Evolutionary conservation across 2,329 filamentous ascomycete genomes (phyloP).

Genomic region (Corynespora cassiicola): DNA sequence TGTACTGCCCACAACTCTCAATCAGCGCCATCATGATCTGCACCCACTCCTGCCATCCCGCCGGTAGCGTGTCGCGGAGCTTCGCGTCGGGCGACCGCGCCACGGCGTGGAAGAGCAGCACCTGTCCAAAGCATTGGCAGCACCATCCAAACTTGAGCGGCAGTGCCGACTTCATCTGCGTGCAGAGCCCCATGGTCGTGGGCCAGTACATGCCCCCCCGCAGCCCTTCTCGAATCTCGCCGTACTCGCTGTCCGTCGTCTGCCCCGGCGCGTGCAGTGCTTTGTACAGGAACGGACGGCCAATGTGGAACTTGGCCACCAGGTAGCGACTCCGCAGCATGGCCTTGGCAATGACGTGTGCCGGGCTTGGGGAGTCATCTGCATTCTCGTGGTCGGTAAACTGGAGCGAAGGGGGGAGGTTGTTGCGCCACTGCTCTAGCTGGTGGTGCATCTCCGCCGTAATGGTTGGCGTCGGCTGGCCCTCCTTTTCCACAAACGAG

Average conservation of each 20-base stretch:
- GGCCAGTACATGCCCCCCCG: constrained; percentile 46
- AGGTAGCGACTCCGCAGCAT: constrained; percentile 47
- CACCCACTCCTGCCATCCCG: constrained; percentile 45
- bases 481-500: constrained; percentile 52
- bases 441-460: constrained; percentile 62
- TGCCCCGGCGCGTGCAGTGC: constrained; percentile 38
- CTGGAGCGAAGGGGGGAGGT: constrained; percentile 57
- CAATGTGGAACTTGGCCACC: constrained; percentile 46
- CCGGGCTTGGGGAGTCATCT: constrained; percentile 37
- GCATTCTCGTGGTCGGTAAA: constrained; percentile 47
- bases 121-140: constrained; percentile 45
- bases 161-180: constrained; percentile 42
- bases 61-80: constrained; percentile 38
- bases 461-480: constrained; percentile 53
- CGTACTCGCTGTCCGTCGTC: constrained; percentile 39
- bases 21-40: constrained; percentile 43
- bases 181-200: constrained; percentile 42
- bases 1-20: constrained; percentile 37
- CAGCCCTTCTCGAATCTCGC: constrained; percentile 34
- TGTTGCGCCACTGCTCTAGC: constrained; percentile 61
- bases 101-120: constrained; percentile 41
- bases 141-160: constrained; percentile 48
- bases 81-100: constrained; percentile 34
- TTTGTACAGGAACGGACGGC: constrained; percentile 47
- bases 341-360: constrained; percentile 46